Evolutionary conservation across 257 asterid genomes (phyloP), one percentile per base, ranked within the genome.

Genomic region (Coffea canephora): DNA sequence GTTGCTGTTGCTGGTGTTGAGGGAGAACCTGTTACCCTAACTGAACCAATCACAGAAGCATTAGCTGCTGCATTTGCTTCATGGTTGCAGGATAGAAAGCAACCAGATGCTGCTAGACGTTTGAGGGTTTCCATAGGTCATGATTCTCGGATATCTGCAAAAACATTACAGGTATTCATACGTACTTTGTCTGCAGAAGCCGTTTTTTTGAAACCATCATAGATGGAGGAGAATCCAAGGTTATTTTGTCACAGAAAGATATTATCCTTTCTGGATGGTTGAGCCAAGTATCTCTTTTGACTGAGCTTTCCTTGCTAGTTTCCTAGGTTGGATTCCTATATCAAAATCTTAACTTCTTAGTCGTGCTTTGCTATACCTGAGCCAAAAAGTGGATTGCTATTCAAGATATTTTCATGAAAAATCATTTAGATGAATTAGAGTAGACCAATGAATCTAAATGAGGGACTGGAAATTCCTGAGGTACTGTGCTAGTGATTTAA

Each of bases 1-100:
- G 98, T 94, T 85, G 95, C 99, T 88, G 87, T 96, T 75, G 95
- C 89, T 74, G 99, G 99, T 70, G 96, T 96, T 69, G 97, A 89
- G 87, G 99, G 97, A 27, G 99, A 96, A 87, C 88, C 91, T 83
- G 84, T 91, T 80, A 92, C 64, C 88, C 93, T 96, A 82, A 91
- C 98, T 21, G 97, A 92, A 86, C 91, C 92, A 76, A 92, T 94
- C 83, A 87, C 98, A 73, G 98, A 96, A 92, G 98, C 98, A 82
- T 94, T 96, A 85, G 98, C 98, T 81, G 90, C 97, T 79, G 97
- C 92, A 54, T 96, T 96, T 82, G 94, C 93, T 82, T 91, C 91
- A 79, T 96, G 99, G 99, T 88, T 96, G 78, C 85, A 80, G 78
- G 89, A 87, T 48, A 94, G 87, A 86, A 94, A 94, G 91, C 89